Conservation (phyloP, 2,329 filamentous ascomycete species). For the Beauveria caledonica region DNA sequence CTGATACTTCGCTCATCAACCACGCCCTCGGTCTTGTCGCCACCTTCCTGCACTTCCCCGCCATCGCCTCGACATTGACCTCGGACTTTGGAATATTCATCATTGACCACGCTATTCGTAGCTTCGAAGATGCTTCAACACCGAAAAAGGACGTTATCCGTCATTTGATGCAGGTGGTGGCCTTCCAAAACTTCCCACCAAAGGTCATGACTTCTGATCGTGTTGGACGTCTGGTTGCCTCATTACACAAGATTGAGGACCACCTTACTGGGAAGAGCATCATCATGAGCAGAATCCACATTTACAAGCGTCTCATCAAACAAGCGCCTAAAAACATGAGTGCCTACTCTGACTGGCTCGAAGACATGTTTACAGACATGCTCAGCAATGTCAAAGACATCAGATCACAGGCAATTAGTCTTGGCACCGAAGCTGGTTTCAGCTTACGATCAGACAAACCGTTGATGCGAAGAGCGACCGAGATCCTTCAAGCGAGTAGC, state of each 20-base stretch:
- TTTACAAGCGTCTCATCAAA: slow-evolving; percentile 69
- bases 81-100: slow-evolving; percentile 75
- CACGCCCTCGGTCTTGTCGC: slow-evolving; percentile 72
- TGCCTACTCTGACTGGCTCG: slow-evolving; percentile 67
- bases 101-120: slow-evolving; percentile 69
- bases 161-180: slow-evolving; percentile 72
- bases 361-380: slow-evolving; percentile 74
- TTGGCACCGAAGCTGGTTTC: slow-evolving; percentile 64
- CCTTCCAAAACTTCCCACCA: slow-evolving; percentile 67
- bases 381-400: slow-evolving; percentile 72
- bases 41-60: slow-evolving; percentile 66
- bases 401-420: slow-evolving; percentile 61
- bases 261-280: slow-evolving; percentile 75
- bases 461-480: slow-evolving; percentile 57
- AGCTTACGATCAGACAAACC: slow-evolving; percentile 60
- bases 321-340: slow-evolving; percentile 66
- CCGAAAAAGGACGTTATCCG: slow-evolving; percentile 68
- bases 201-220: slow-evolving; percentile 67
- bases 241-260: slow-evolving; percentile 64
- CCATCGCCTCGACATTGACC: slow-evolving; percentile 61
- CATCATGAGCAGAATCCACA: slow-evolving; percentile 63
- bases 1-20: slow-evolving; percentile 63
- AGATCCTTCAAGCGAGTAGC: slow-evolving; percentile 46
- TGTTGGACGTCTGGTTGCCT: slow-evolving; percentile 60
- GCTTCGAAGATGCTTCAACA: slow-evolving; percentile 57